phyloP scores from a whole-genome alignment of 2,329 filamentous ascomycete genomes.

The Sarocladiaceae sp. region DNA sequence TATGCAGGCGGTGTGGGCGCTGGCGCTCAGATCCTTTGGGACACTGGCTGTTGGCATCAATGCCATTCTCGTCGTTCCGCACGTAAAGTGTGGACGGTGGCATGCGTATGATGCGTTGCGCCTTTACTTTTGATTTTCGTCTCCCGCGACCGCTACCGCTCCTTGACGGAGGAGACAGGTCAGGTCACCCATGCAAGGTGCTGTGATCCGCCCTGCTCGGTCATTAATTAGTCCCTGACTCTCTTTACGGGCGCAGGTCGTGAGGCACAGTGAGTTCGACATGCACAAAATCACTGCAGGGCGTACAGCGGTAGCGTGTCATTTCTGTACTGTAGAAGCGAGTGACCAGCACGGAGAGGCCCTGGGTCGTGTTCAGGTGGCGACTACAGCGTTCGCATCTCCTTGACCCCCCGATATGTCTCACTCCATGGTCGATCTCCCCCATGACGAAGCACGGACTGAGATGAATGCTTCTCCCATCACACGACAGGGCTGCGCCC shows the following conservation, averaged over 20 bases:
- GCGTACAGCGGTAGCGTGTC: too few species aligned
- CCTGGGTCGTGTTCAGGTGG: not conserved
- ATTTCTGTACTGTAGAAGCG: not conserved
- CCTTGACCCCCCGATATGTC: slow-evolving; percentile 1
- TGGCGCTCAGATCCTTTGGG: not conserved
- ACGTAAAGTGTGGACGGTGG: not conserved
- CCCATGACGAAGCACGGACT: slow-evolving; percentile 6
- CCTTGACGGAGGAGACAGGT: too few species aligned
- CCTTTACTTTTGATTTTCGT: not conserved
- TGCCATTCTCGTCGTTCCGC: slow-evolving; percentile 1
- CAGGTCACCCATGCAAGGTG: too few species aligned
- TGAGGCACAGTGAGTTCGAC: too few species aligned
- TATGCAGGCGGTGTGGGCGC: not conserved
- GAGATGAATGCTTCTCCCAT: slow-evolving; percentile 4
- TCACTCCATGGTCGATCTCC: slow-evolving; percentile 3
- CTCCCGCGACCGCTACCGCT: too few species aligned
- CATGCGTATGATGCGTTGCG: not conserved
- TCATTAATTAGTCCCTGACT: not conserved
- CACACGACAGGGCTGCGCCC: not conserved
- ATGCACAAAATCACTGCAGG: too few species aligned
- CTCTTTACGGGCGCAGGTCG: not conserved
- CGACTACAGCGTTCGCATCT: not conserved
- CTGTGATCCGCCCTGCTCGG: too few species aligned
- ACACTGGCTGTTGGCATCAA: not conserved
- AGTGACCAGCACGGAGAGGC: not conserved